A percentile compares a stretch with the other conserved stretches of the same genome.
These are phyloP conservation scores for Daldinia childiae DNA, from an alignment of 495 filamentous ascomycete genomes.

Conservation along the genomic window DNA sequence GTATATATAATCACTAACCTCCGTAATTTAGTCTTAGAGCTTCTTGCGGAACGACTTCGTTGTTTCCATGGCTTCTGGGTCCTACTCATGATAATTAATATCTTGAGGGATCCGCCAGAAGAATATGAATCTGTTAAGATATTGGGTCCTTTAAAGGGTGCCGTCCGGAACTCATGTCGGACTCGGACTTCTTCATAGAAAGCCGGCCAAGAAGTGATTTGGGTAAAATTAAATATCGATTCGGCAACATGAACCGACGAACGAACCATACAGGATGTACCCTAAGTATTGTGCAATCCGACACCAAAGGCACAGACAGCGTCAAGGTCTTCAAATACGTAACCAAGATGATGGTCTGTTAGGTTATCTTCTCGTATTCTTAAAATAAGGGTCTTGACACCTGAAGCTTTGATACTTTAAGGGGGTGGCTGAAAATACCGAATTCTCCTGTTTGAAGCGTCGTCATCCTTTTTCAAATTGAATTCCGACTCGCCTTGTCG, in stretches of 20 bases:
- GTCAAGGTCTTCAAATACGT: not conserved
- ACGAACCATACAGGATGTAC: too few relatives aligned
- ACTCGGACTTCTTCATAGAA: not conserved
- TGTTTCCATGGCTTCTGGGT: not conserved
- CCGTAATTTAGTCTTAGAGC: too few relatives aligned
- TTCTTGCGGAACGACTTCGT: too few relatives aligned
- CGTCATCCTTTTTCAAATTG: not conserved
- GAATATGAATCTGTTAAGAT: not conserved
- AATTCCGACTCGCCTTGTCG: not conserved
- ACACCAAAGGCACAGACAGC: not conserved
- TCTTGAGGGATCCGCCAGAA: not conserved
- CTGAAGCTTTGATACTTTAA: not conserved
- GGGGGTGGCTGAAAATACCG: not conserved
- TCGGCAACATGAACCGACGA: too few relatives aligned
- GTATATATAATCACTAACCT: not conserved
- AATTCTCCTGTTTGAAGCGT: not conserved
- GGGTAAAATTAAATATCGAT: not conserved
- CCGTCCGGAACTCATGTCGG: not conserved
- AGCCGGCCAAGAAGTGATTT: not conserved
- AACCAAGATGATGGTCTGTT: not conserved
- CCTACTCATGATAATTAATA: not conserved
- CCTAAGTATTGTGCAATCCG: not conserved
- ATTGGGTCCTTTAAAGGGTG: not conserved
- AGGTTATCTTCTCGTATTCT: not conserved
- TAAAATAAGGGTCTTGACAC: not conserved